Evolutionary conservation across 805 yeast genomes (phyloP), one percentile per base, ranked within the genome.

Genomic region (Lipomyces orientalis): DNA sequence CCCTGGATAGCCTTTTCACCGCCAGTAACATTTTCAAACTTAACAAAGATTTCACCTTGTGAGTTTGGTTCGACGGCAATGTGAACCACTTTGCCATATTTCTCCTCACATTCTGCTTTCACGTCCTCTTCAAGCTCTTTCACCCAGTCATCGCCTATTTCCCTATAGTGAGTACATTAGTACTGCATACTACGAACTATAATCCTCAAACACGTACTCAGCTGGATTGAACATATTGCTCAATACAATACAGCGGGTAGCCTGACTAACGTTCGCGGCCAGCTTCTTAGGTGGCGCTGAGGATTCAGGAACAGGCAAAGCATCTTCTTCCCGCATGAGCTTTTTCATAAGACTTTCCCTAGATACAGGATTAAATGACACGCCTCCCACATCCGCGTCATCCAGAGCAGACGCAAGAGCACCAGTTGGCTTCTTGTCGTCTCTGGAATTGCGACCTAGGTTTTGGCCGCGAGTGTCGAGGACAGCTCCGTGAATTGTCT

Each of bases 121-220:
- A 79, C 79, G 67, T 78, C 81, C 46, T 78, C 78, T 62, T 74
- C 76, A 19, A 78, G 74, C 59, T 78, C 80, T 60, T 73, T 61
- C 14, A 72, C 70, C 80, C 80, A 78, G 49, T 73, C 61, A 16
- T 67, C 68, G 2, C 78, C 80, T 6, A 74, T 62, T 72, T 78
- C 81, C 66, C 78, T 76, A 61, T 14, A 58, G 16, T n/a, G 5
- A 19, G 4, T 12, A 54, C 39, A 37, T 43, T 52, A 43, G 49
- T 25, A 55, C 14, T 8, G 10, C 16, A 35, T 29, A 39, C 12
- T 19, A 14, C 10, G 8, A 58, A 52, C 25, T 29, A 54, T 43
- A 34, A 49, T 10, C 8, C 29, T 1, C 51, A 4, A 56, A 34
- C 6, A 70, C 76, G 51, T 73, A 74, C 76, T 75, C 76, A 9